Base-by-base conservation (phyloP, 2,329 filamentous ascomycete species). In the Pseudocercospora crystallina region DNA sequence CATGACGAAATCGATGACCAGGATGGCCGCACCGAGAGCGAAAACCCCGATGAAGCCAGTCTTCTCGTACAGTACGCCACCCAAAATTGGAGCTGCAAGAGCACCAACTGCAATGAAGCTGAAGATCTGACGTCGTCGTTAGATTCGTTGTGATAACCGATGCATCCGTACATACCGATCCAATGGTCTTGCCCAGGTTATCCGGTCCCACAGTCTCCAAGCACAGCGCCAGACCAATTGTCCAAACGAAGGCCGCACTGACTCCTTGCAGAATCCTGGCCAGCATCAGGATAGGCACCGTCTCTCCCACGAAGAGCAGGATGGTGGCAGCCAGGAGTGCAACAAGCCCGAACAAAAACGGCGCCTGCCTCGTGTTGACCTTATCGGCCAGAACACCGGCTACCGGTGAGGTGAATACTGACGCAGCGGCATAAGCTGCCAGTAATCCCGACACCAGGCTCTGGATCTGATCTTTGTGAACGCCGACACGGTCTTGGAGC, bases 171-270 rank as follows among this genome's bases (percentile, higher is more conserved):
- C 70, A 63, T 57, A 80, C 74, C 39, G 78, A 77, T 11, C 83
- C 83, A 61, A 86, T 79, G 1, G 79, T 79, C 62, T 82, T 83
- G 2, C 82, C 83, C 33, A 86, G 63, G 40, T 81, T 79, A 43
- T 79, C 71, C 2, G 70, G 73, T 0, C 76, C 73, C 5, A 85
- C 81, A 0, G 81, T 82, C 61, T 85, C 82, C 5, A 82, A 68
- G 34, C 81, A 73, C 52, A 85, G 71, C 1, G 82, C 79, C 9
- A 84, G 66, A 0, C 81, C 79, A 8, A 81, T 76, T 0, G 79
- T 82, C 76, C 81, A 83, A 0, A 85, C 81, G 30, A 83, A 73
- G 0, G 78, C 80, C 5, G 74, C 79, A 48, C 78, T 80, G 14
- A 79, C 68, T 1, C 82, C 82, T 60, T 85, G 82, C 1, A 84